Percentiles rank a stretch among this genome's conserved stretches.
These are phyloP conservation scores for Mycena sanguinolenta DNA, from an alignment of 768 basidiomycete species.

Conservation along the genomic window DNA sequence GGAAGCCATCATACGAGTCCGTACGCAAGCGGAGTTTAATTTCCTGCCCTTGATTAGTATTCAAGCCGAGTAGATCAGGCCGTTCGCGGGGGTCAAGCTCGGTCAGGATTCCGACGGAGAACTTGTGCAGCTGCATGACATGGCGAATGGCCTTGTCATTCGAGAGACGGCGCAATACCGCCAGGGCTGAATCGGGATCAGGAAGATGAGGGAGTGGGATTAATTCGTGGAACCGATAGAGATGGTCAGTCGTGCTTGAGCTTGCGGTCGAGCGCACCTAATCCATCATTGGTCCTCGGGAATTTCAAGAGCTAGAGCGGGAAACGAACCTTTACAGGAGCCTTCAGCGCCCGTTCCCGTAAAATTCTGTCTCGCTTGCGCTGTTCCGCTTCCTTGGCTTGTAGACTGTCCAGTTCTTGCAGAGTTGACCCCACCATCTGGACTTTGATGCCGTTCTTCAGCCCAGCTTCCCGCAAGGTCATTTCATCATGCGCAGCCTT, in stretches of 20 bases:
- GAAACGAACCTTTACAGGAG: conserved; percentile 66
- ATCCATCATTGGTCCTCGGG: conserved; percentile 45
- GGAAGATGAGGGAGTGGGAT: conserved; percentile 76
- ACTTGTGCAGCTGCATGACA: conserved; percentile 78
- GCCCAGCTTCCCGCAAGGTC: conserved; percentile 59
- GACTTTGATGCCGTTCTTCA: conserved; percentile 75
- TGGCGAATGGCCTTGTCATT: conserved; percentile 79
- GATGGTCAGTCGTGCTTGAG: conserved; percentile 50
- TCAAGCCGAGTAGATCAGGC: conserved; percentile 77
- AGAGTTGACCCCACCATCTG: conserved; percentile 79
- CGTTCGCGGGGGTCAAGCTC: conserved; percentile 86
- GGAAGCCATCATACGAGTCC: conserved; percentile 79
- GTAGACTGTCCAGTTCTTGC: conserved; percentile 68
- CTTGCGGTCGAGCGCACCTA: conserved; percentile 68
- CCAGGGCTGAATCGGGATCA: conserved; percentile 67
- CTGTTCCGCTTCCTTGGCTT: conserved; percentile 69
- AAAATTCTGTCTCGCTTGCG: conserved; percentile 70
- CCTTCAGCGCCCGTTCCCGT: conserved; percentile 68
- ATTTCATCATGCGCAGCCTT: conserved; percentile 46
- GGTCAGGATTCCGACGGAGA: conserved; percentile 77
- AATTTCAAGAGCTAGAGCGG: neutral
- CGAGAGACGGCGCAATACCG: conserved; percentile 69
- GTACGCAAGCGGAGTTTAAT: conserved; percentile 82
- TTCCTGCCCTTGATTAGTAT: conserved; percentile 69
- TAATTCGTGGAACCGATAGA: conserved; percentile 75